phyloP scores from a whole-genome alignment of 108 stramenopile genomes.

The Pseudonitzschia delicatissima region DNA sequence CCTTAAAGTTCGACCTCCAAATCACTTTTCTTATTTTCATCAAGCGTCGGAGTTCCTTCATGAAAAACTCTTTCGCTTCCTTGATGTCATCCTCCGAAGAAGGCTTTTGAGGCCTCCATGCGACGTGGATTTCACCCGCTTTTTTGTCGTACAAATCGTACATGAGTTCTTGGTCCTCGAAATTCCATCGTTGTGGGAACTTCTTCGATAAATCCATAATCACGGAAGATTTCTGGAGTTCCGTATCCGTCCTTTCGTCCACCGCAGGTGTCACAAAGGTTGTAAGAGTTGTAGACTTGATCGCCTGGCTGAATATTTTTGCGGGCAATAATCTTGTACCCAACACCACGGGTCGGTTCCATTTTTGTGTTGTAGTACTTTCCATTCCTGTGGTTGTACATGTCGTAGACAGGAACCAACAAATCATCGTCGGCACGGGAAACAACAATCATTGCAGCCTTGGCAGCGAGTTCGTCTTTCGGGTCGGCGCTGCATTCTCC shows the following conservation, averaged over 20 bases:
- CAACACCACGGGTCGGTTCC: conserved; percentile 9
- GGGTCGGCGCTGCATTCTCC: conserved; percentile 16
- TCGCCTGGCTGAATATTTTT: conserved; percentile 53
- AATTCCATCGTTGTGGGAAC: conserved; percentile 46
- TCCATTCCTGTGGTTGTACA: conserved; percentile 44
- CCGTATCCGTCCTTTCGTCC: conserved; percentile 35
- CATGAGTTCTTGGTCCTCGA: conserved; percentile 10
- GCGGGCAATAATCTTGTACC: conserved; percentile 21
- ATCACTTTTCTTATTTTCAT: conserved; percentile 18
- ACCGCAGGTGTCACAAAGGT: conserved; percentile 53
- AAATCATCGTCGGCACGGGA: conserved; percentile 57
- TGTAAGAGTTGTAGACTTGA: conserved; percentile 64
- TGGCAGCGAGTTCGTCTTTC: conserved; percentile 10
- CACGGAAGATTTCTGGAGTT: conserved; percentile 55
- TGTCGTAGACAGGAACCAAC: conserved; percentile 48
- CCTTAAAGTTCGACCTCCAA: conserved; percentile 7
- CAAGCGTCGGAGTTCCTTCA: conserved; percentile 15
- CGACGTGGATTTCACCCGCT: not conserved
- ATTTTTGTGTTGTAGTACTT: conserved; percentile 32
- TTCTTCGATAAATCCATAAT: conserved; percentile 62
- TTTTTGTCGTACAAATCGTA: conserved; percentile 3
- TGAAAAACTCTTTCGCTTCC: not conserved
- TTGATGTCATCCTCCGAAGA: not conserved
- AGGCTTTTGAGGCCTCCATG: not conserved
- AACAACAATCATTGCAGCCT: conserved; percentile 36